Conservation (phyloP, 306 rosid species). For the Hippophae rhamnoides region DNA sequence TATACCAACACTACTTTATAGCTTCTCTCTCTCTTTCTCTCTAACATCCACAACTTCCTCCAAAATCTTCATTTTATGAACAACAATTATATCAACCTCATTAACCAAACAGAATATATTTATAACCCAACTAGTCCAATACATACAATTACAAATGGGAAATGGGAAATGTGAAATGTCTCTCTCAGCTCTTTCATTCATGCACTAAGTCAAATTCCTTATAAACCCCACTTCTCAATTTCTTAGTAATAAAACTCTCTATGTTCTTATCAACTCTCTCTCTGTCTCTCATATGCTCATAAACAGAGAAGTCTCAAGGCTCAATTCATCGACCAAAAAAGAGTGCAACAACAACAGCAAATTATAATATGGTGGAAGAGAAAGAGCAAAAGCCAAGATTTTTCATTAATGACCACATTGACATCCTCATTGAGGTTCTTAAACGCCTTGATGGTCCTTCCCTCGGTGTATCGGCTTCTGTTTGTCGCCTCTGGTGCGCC, state of each 20-base stretch:
- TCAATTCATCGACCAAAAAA: constrained; percentile 2
- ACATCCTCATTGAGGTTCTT: constrained; percentile 71
- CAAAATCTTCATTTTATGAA: neutral
- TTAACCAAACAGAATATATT: neutral
- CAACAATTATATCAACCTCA: neutral
- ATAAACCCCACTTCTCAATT: constrained; percentile 16
- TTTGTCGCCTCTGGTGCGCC: constrained; percentile 79
- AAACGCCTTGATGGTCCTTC: constrained; percentile 87
- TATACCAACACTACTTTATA: neutral
- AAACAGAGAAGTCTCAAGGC: neutral
- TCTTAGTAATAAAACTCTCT: neutral
- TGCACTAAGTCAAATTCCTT: constrained; percentile 21
- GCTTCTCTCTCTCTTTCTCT: neutral
- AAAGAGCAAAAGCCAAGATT: constrained; percentile 38
- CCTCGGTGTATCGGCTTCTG: constrained; percentile 74
- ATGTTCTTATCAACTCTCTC: neutral
- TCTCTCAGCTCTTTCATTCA: constrained; percentile 4
- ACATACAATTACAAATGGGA: no score
- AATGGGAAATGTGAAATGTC: no score
- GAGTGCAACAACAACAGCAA: constrained; percentile 16
- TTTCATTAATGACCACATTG: constrained; percentile 80
- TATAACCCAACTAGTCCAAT: neutral
- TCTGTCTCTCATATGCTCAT: constrained; percentile 5
- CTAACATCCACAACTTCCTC: neutral
- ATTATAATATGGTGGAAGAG: constrained; percentile 15